A percentile compares a stretch with the other conserved stretches of the same genome.
These are phyloP conservation scores for Blepharisma stoltei DNA, from an alignment of 73 alveolate genomes.

Conservation along the genomic window DNA sequence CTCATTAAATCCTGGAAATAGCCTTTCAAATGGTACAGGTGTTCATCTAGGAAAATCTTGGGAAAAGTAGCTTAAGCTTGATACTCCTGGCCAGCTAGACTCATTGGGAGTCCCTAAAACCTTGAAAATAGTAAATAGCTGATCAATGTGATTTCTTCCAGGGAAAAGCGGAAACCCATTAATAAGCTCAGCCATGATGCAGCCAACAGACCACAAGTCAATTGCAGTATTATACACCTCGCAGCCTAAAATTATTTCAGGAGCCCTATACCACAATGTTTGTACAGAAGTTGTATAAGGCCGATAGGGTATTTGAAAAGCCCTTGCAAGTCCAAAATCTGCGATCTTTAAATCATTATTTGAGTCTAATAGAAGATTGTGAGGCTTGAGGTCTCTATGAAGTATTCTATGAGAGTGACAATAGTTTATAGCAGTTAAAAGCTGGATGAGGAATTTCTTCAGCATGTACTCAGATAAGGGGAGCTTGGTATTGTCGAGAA, in stretches of 20 bases:
- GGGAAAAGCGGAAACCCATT: slow-evolving; percentile 38
- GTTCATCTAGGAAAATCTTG: too few species aligned
- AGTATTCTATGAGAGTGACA: slow-evolving; percentile 56
- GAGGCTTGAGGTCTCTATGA: slow-evolving; percentile 74
- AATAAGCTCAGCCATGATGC: slow-evolving; percentile 59
- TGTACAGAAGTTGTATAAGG: slow-evolving; percentile 42
- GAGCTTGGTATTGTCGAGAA: too few species aligned
- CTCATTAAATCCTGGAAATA: too few species aligned
- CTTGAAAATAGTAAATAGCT: slow-evolving; percentile 44
- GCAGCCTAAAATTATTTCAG: slow-evolving; percentile 48
- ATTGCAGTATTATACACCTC: slow-evolving; percentile 55
- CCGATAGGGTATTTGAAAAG: slow-evolving; percentile 27
- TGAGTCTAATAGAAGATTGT: slow-evolving; percentile 57
- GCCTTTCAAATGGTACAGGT: too few species aligned
- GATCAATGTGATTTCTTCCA: slow-evolving; percentile 36
- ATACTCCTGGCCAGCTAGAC: slow-evolving; percentile 67
- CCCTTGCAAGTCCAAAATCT: slow-evolving; percentile 54
- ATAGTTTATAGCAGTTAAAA: slow-evolving; percentile 59
- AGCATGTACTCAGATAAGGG: slow-evolving; percentile 29
- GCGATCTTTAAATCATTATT: slow-evolving; percentile 50
- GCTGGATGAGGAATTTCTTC: slow-evolving; percentile 50
- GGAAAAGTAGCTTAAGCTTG: background rate
- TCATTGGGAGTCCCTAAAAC: slow-evolving; percentile 69
- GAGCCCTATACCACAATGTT: slow-evolving; percentile 59
- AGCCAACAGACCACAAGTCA: slow-evolving; percentile 67